A percentile compares a stretch with the other conserved stretches of the same genome.
phyloP scores from a whole-genome alignment of 192 early-diverging fungal species.

The Mortierella claussenii region DNA sequence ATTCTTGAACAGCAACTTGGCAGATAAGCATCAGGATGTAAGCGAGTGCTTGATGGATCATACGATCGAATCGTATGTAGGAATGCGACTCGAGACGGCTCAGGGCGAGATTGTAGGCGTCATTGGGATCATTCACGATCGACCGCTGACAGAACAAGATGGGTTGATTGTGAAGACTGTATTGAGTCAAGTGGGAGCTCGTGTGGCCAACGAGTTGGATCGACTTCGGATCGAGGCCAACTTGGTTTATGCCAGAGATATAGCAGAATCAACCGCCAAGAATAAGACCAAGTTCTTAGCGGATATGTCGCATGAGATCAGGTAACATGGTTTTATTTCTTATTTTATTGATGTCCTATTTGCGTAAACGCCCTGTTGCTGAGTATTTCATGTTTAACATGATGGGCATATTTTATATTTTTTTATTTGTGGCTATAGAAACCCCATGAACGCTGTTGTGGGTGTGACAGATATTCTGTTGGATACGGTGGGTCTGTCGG shows the following conservation, averaged over 20 bases:
- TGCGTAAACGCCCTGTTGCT: no score
- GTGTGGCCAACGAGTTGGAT: slow-evolving; percentile 56
- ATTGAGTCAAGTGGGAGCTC: slow-evolving; percentile 40
- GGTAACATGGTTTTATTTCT: no score
- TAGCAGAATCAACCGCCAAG: slow-evolving; percentile 60
- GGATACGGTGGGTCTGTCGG: slow-evolving; percentile 56
- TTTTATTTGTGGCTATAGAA: slow-evolving; percentile 31
- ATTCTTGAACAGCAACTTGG: slow-evolving; percentile 22
- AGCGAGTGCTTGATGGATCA: slow-evolving; percentile 35
- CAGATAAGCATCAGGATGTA: slow-evolving; percentile 25
- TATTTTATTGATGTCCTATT: no score
- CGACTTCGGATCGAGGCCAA: slow-evolving; percentile 52
- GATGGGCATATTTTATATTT: no score
- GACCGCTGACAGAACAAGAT: slow-evolving; percentile 41
- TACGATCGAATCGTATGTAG: slow-evolving; percentile 51
- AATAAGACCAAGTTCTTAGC: slow-evolving; percentile 67
- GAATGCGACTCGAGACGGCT: slow-evolving; percentile 50
- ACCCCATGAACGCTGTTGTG: slow-evolving; percentile 68
- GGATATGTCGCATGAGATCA: slow-evolving; percentile 67
- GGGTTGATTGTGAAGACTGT: slow-evolving; percentile 31
- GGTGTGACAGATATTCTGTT: slow-evolving; percentile 63
- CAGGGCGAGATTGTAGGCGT: slow-evolving; percentile 52
- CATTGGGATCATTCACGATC: slow-evolving; percentile 52
- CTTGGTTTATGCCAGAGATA: slow-evolving; percentile 55
- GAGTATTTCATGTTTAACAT: background rate